Evolutionary conservation across 2,329 filamentous ascomycete genomes (phyloP).

Genomic region (Helotiales sp.): DNA sequence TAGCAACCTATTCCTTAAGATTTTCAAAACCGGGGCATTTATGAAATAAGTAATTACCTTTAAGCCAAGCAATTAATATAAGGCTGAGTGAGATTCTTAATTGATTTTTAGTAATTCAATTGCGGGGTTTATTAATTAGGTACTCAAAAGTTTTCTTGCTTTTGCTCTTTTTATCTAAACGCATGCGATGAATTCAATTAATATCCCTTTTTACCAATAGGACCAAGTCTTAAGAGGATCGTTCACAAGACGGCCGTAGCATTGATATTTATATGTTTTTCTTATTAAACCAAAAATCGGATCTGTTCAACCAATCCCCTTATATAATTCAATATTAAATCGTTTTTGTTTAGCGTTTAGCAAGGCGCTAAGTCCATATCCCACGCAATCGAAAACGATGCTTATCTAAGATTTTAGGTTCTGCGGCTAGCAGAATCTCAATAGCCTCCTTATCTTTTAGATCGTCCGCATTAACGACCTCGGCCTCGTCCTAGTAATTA

Average conservation of each 20-base stretch:
- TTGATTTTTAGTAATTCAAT: conserved; percentile 33
- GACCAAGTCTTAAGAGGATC: conserved; percentile 29
- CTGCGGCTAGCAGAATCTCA: conserved; percentile 26
- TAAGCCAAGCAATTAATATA: conserved; percentile 29
- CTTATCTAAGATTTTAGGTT: conserved; percentile 23
- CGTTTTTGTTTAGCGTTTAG: conserved; percentile 28
- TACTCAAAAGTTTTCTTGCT: conserved; percentile 35
- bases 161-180: conserved; percentile 21
- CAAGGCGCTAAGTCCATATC: conserved; percentile 27
- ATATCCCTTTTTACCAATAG: conserved; percentile 24
- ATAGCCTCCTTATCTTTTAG: conserved; percentile 25
- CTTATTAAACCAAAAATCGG: conserved; percentile 33
- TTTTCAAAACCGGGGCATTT: conserved; percentile 25
- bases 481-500: too few species aligned
- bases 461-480: conserved; percentile 22
- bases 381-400: conserved; percentile 29
- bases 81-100: conserved; percentile 34
- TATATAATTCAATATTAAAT: conserved; percentile 33
- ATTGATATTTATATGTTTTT: conserved; percentile 32
- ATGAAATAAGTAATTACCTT: conserved; percentile 29
- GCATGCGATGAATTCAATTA: conserved; percentile 30
- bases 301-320: conserved; percentile 30
- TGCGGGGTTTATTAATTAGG: conserved; percentile 25
- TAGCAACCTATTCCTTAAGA: conserved; percentile 31
- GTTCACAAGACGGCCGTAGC: conserved; percentile 27